phyloP scores from a whole-genome alignment of 208 protist genomes.

The Acanthamoeba culbertsoni region DNA sequence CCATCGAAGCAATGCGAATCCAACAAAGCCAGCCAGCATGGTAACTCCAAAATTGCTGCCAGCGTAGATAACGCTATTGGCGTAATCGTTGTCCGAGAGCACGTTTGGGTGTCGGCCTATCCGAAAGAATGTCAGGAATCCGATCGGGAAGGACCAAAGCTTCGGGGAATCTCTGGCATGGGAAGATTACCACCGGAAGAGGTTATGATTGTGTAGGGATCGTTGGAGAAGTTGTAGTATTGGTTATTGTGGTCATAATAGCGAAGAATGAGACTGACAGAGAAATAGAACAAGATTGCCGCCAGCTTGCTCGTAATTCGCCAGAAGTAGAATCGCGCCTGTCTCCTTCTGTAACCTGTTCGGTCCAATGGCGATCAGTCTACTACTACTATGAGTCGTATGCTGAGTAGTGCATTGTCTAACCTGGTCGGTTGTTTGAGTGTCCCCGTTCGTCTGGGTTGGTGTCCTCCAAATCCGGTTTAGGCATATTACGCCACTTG shows the following conservation, averaged over 20 bases:
- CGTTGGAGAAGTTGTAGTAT: conserved; percentile 54
- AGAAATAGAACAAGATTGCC: conserved; percentile 54
- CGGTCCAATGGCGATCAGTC: too few species aligned
- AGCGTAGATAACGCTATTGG: conserved; percentile 10
- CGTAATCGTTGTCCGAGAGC: background rate
- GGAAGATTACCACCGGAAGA: background rate
- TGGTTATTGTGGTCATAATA: conserved; percentile 49
- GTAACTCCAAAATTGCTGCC: background rate
- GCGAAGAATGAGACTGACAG: conserved; percentile 32
- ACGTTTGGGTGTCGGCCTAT: conserved; percentile 31
- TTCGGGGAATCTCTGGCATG: too few species aligned
- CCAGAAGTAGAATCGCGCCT: conserved; percentile 64
- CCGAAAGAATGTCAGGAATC: background rate
- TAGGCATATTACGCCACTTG: background rate
- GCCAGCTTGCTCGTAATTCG: conserved; percentile 55
- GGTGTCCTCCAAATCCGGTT: conserved; percentile 33
- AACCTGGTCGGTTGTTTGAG: conserved; percentile 59
- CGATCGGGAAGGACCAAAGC: too few species aligned
- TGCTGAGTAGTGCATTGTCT: too few species aligned
- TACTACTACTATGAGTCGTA: too few species aligned
- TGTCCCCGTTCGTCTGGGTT: conserved; percentile 65
- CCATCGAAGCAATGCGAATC: background rate
- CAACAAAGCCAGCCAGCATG: background rate
- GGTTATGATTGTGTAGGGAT: conserved; percentile 47
- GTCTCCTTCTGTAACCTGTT: conserved; percentile 56